These are phyloP conservation scores for Suillus hirtellus DNA, from an alignment of 768 basidiomycete species.

Conservation along the genomic window DNA sequence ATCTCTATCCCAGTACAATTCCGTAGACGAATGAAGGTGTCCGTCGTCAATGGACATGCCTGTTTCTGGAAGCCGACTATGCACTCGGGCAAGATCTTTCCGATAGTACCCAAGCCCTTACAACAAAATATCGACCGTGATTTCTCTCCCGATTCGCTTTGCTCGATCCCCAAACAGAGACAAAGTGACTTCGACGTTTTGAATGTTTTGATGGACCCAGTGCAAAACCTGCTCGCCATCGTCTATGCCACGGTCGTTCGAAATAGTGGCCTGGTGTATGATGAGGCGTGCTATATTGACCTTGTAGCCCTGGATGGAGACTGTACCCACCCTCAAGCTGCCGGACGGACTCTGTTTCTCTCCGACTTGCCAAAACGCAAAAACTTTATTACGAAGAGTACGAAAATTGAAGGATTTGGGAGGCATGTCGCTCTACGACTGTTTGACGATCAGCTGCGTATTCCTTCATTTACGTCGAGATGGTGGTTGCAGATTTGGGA, in stretches of 20 bases:
- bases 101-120: background rate
- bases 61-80: background rate
- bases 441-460: background rate
- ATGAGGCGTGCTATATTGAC: background rate
- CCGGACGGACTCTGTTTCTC: background rate
- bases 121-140: background rate
- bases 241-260: background rate
- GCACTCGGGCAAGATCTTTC: background rate
- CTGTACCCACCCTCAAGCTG: background rate
- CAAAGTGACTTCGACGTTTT: background rate
- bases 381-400: background rate
- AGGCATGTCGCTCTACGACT: background rate
- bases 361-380: background rate
- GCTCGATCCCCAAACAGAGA: background rate
- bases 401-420: background rate
- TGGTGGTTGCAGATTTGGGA: slow-evolving; percentile 3
- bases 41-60: background rate
- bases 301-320: background rate
- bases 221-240: background rate
- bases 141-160: background rate
- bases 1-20: slow-evolving; percentile 1
- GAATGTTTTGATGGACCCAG: background rate
- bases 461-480: background rate
- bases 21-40: background rate
- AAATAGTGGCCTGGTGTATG: background rate